A percentile compares a stretch with the other conserved stretches of the same genome.
Conservation (phyloP, 805 yeast genomes). For the Saturnispora mendoncae region DNA sequence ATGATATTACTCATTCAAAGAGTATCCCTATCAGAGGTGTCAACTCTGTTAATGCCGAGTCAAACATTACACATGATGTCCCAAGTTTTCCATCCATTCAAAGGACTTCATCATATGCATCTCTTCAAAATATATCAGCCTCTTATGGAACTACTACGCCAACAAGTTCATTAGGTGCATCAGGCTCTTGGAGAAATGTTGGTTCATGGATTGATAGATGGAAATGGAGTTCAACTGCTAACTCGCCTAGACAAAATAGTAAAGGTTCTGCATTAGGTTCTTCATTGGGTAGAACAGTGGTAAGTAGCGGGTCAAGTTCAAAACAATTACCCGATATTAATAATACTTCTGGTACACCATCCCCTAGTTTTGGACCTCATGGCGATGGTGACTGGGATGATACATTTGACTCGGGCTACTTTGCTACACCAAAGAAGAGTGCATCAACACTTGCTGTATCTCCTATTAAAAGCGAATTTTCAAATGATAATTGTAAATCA, state of each 20-base stretch:
- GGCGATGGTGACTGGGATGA: slow-evolving; percentile 7
- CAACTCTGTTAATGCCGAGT: slow-evolving; percentile 15
- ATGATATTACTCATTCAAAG: slow-evolving; percentile 10
- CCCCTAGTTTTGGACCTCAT: slow-evolving; percentile 6
- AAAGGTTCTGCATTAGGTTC: slow-evolving; percentile 10
- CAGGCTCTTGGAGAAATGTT: slow-evolving; percentile 26
- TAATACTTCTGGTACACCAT: neutral
- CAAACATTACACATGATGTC: slow-evolving; percentile 8
- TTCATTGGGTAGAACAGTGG: slow-evolving; percentile 11
- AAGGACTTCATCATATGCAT: slow-evolving; percentile 28
- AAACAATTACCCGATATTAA: neutral
- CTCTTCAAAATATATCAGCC: slow-evolving; percentile 29
- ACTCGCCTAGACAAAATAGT: slow-evolving; percentile 7
- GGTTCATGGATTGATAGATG: slow-evolving; percentile 27
- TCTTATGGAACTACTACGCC: slow-evolving; percentile 27
- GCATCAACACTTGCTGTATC: slow-evolving; percentile 4
- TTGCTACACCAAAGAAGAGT: neutral
- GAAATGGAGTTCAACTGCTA: slow-evolving; percentile 13
- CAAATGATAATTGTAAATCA: neutral
- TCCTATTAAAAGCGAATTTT: neutral
- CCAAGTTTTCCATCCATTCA: slow-evolving; percentile 16
- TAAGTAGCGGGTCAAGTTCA: slow-evolving; percentile 5
- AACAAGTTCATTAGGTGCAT: slow-evolving; percentile 8
- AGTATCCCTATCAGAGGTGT: slow-evolving; percentile 11
- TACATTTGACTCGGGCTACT: slow-evolving; percentile 2